Base-by-base conservation (phyloP, 2,329 filamentous ascomycete species). In the Phialophora expanda region DNA sequence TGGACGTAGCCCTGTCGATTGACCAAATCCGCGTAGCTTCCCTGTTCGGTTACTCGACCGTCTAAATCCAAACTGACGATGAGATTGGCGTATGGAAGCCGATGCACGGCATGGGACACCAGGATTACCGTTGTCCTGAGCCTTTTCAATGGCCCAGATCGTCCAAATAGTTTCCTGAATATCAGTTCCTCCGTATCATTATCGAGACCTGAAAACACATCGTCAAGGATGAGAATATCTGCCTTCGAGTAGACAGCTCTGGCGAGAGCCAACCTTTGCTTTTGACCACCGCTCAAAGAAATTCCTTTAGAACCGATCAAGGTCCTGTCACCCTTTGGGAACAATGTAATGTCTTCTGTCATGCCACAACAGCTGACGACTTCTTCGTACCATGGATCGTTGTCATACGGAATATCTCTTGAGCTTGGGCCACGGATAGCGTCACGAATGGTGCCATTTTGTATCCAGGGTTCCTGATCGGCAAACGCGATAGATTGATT, bases 161-260 rank as follows among this genome's bases (percentile, higher is more conserved):
- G 72, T 2, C 82, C 81, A 46, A 85, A 75, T 0, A 85, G 72
- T 56, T 75, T 77, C 65, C 81, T 76, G 72, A 83, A 84, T 14
- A 85, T 79, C 34, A 78, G 76, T 32, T 82, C 80, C 62, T 83
- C 82, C 0, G 83, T 84, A 17, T 79, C 76, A 9, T 78, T 75
- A 69, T 85, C 83, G 6, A 85, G 77, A 2, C 82, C 82, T 65
- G 80, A 83, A n/a, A 85, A 77, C 22, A 81, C 79, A 68, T 85
- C 83, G 68, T 85, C 83, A 12, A 85, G 76, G 22, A 85, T 76
- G 32, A 84, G 74, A 28, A 83, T 75, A 41, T 80, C 77, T 56
- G 78, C 79, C 53, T 80, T 78, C 22, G 83, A 78, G 71, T 85
- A 86, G 9, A 84, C 75, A 14, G 83, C 83, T 62, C 84, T 76